Evolutionary conservation across 164 flowering plant genomes (phyloP).

Genomic region (Vitis amurensis): DNA sequence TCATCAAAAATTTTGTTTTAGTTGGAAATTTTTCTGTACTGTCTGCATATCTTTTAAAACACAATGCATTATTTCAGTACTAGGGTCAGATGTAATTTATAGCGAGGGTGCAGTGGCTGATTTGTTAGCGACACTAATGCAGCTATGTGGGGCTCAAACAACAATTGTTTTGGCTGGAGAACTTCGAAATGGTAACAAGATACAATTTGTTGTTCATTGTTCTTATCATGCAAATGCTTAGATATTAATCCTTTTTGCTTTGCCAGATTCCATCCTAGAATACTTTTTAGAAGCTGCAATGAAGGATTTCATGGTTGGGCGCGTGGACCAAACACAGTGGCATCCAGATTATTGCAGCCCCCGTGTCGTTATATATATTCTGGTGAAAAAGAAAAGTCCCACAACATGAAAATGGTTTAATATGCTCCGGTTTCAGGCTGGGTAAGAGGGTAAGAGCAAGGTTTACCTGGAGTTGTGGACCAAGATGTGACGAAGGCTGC

Average conservation of each 20-base stretch:
- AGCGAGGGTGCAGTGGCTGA: constrained; percentile 81
- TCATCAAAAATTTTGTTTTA: no score
- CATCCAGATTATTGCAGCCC: constrained; percentile 78
- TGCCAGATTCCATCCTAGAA: constrained; percentile 76
- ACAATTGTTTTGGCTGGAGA: constrained; percentile 81
- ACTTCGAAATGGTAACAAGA: constrained; percentile 69
- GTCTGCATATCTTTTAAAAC: neutral
- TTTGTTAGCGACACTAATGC: constrained; percentile 56
- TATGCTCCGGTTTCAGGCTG: no score
- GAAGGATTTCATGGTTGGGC: constrained; percentile 71
- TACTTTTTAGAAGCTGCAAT: constrained; percentile 74
- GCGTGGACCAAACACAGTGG: constrained; percentile 71
- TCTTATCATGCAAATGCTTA: neutral
- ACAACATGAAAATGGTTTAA: neutral
- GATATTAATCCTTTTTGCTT: neutral
- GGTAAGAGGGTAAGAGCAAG: no score
- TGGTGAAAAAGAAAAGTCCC: constrained; percentile 44
- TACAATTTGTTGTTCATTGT: neutral
- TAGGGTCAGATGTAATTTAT: constrained; percentile 88
- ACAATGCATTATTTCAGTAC: constrained; percentile 35
- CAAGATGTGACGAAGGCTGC: no score
- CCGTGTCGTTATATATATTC: constrained; percentile 68
- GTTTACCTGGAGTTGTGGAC: no score
- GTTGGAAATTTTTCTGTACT: no score
- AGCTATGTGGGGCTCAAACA: constrained; percentile 66